These are phyloP conservation scores for Rehmannia glutinosa DNA, from an alignment of 257 asterid species.

Conservation along the genomic window DNA sequence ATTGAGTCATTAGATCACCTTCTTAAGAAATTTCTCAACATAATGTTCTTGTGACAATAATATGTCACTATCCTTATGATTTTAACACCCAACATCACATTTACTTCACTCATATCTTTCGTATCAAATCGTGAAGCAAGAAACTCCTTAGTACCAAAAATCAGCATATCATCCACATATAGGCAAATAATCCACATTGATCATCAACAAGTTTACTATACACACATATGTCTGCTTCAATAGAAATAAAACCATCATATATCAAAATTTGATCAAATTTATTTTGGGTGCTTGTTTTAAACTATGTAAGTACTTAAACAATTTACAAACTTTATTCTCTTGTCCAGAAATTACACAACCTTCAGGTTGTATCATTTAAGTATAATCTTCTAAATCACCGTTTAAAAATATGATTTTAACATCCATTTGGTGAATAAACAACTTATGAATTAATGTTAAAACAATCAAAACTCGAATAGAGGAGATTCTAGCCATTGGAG, in stretches of 20 bases:
- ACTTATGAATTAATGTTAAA: too few relatives aligned
- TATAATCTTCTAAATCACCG: too few relatives aligned
- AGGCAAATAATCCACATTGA: neutral
- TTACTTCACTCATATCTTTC: neutral
- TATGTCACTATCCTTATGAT: neutral
- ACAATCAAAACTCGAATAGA: too few relatives aligned
- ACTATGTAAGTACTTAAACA: neutral
- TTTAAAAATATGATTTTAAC: too few relatives aligned
- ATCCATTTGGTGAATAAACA: too few relatives aligned
- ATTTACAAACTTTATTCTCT: neutral
- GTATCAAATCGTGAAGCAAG: neutral
- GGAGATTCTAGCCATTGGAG: too few relatives aligned
- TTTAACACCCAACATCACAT: neutral
- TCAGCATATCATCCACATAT: neutral
- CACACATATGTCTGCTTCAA: neutral
- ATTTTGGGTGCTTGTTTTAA: neutral
- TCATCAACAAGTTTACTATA: neutral
- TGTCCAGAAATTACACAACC: neutral
- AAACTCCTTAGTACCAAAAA: neutral
- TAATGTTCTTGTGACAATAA: neutral
- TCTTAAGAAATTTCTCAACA: neutral
- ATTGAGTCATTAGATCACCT: neutral
- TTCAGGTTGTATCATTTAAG: too few relatives aligned
- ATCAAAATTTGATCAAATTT: neutral
- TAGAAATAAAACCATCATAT: neutral